These are phyloP conservation scores for Sporothrix curviconia DNA, from an alignment of 2,329 filamentous ascomycete genomes.

Conservation along the genomic window DNA sequence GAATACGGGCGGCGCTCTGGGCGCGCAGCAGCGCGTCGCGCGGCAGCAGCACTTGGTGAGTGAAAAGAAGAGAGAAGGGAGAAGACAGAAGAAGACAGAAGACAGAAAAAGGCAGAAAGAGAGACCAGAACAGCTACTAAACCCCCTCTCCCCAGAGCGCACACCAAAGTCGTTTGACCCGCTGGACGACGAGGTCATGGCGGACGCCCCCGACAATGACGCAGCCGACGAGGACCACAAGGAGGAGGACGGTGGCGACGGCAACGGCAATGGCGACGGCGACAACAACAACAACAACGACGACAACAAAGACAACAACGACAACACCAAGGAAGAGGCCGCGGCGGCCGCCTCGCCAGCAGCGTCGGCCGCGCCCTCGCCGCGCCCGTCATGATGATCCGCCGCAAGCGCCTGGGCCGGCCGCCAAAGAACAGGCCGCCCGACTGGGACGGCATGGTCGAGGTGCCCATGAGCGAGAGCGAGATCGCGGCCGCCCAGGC, in stretches of 20 bases:
- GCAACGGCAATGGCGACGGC: constrained; percentile 38
- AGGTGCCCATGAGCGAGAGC: constrained; percentile 44
- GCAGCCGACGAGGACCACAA: constrained; percentile 33
- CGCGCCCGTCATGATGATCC: constrained; percentile 57
- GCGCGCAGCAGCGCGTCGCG: constrained; percentile 38
- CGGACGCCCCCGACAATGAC: constrained; percentile 33
- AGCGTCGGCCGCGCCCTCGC: constrained; percentile 40
- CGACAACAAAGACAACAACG: constrained; percentile 31
- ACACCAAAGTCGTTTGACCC: constrained; percentile 39
- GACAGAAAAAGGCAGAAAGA: too few species aligned
- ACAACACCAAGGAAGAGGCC: constrained; percentile 30
- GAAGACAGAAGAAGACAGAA: not conserved
- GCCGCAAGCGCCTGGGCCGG: constrained; percentile 73
- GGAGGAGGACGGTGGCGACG: constrained; percentile 50
- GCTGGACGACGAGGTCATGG: constrained; percentile 40
- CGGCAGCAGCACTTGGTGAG: constrained; percentile 38
- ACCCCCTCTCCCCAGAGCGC: constrained; percentile 33
- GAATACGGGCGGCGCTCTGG: constrained; percentile 34
- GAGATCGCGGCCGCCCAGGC: constrained; percentile 15
- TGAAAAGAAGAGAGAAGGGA: not conserved
- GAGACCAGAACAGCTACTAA: too few species aligned
- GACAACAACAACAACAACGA: constrained; percentile 35
- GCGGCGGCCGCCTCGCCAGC: not conserved
- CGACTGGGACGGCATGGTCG: constrained; percentile 64
- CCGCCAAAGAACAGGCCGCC: constrained; percentile 79